A percentile compares a stretch with the other conserved stretches of the same genome.
phyloP scores from a whole-genome alignment of 140 eudicot genomes.

The Ambrosia hybrid region DNA sequence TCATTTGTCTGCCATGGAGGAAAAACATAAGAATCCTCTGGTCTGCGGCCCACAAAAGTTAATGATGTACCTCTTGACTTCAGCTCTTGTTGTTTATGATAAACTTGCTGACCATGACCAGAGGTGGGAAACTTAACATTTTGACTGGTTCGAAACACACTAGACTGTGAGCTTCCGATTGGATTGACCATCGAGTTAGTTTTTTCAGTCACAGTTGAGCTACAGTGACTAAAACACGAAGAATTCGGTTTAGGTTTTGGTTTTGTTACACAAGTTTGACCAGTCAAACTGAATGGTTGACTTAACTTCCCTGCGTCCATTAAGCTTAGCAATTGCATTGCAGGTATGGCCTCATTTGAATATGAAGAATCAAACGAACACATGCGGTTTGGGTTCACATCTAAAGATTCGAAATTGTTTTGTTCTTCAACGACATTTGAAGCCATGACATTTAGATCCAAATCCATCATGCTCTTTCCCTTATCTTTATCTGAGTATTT shows the following conservation, averaged over 20 bases:
- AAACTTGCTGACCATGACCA: slow-evolving; percentile 24
- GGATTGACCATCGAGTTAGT: slow-evolving; percentile 22
- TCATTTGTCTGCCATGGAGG: slow-evolving; percentile 27
- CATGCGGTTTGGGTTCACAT: slow-evolving; percentile 24
- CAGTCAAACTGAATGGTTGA: slow-evolving; percentile 25
- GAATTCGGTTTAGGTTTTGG: slow-evolving; percentile 36
- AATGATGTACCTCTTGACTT: slow-evolving; percentile 22
- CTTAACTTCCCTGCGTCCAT: slow-evolving; percentile 52
- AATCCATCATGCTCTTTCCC: slow-evolving; percentile 45
- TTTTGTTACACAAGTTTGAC: slow-evolving; percentile 22
- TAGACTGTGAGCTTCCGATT: slow-evolving; percentile 24
- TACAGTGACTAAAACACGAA: slow-evolving; percentile 30
- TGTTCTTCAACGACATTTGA: slow-evolving; percentile 34
- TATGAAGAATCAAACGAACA: slow-evolving; percentile 34
- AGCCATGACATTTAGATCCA: slow-evolving; percentile 46
- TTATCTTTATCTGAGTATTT: slow-evolving; percentile 30
- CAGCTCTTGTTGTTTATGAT: slow-evolving; percentile 27
- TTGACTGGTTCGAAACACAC: slow-evolving; percentile 13
- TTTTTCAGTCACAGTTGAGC: slow-evolving; percentile 22
- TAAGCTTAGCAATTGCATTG: slow-evolving; percentile 55
- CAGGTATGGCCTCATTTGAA: slow-evolving; percentile 51
- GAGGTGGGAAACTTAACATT: slow-evolving; percentile 6
- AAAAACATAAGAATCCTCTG: slow-evolving; percentile 15
- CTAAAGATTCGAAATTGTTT: slow-evolving; percentile 29
- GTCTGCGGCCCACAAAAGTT: slow-evolving; percentile 7